phyloP scores from a whole-genome alignment of 768 basidiomycete species.

The Lanmaoa pseudosensibilis region DNA sequence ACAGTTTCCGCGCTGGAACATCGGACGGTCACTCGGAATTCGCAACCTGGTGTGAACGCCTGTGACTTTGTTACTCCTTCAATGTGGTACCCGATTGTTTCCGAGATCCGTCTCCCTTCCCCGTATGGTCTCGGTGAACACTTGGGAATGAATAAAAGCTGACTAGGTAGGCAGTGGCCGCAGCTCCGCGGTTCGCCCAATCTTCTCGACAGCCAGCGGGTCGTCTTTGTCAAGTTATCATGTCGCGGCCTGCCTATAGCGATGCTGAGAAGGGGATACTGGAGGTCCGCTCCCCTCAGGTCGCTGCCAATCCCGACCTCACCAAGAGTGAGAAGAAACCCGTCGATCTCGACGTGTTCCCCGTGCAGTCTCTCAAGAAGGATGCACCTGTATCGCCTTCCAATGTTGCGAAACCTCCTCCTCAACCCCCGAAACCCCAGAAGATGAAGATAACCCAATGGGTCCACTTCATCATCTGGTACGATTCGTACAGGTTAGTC shows the following conservation, averaged over 20 bases:
- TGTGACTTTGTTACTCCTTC: slow-evolving; percentile 10
- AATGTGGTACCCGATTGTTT: slow-evolving; percentile 12
- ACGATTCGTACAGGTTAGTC: slow-evolving; percentile 71
- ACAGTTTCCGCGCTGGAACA: not conserved
- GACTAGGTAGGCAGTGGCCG: not conserved
- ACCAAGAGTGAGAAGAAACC: slow-evolving; percentile 43
- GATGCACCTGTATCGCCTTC: slow-evolving; percentile 38
- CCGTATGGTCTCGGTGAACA: slow-evolving; percentile 5
- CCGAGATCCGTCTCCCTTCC: slow-evolving; percentile 20
- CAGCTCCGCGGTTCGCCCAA: not conserved
- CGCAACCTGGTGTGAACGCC: slow-evolving; percentile 11
- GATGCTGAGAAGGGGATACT: slow-evolving; percentile 62
- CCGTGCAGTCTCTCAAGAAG: slow-evolving; percentile 42
- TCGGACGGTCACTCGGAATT: slow-evolving; percentile 14
- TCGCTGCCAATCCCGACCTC: slow-evolving; percentile 30
- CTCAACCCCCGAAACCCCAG: slow-evolving; percentile 38
- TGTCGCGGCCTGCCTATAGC: slow-evolving; percentile 48
- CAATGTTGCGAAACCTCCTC: slow-evolving; percentile 36
- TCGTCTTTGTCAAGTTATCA: slow-evolving; percentile 21
- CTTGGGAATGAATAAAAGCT: slow-evolving; percentile 25
- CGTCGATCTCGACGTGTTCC: slow-evolving; percentile 27
- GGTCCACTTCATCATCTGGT: slow-evolving; percentile 68
- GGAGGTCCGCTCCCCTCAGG: slow-evolving; percentile 41
- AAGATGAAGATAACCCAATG: slow-evolving; percentile 62
- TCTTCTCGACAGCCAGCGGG: slow-evolving; percentile 9